Percentiles rank a stretch among this genome's conserved stretches.
Evolutionary conservation across 805 yeast genomes (phyloP).

Genomic region (Cyberlindnera saturnus): DNA sequence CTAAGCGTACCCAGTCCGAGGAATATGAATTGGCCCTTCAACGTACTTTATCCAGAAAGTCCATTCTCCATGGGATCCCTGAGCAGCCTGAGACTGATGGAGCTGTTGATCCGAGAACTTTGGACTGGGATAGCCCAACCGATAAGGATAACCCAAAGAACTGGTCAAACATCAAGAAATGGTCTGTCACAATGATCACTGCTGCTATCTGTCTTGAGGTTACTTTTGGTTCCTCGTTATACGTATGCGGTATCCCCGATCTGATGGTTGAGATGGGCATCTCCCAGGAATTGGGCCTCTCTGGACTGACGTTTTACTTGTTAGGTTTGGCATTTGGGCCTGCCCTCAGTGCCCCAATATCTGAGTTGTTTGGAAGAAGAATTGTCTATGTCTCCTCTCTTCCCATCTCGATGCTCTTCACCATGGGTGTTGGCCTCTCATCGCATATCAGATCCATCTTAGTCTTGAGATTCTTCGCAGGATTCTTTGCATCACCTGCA

Average conservation of each 20-base stretch:
- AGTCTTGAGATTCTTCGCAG: constrained; percentile 68
- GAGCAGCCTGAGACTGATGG: constrained; percentile 11
- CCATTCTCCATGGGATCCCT: constrained; percentile 7
- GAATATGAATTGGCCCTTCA: constrained; percentile 19
- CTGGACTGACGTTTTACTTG: constrained; percentile 66
- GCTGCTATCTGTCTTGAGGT: constrained; percentile 63
- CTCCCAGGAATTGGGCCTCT: constrained; percentile 53
- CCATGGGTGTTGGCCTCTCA: constrained; percentile 68
- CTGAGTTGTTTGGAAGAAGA: constrained; percentile 65
- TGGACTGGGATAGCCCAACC: constrained; percentile 57
- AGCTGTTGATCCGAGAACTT: constrained; percentile 31
- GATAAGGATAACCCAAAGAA: constrained; percentile 64
- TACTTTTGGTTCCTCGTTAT: constrained; percentile 71
- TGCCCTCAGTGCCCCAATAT: constrained; percentile 63
- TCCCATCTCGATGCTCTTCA: constrained; percentile 64
- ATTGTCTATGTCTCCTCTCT: constrained; percentile 52
- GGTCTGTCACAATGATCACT: constrained; percentile 60
- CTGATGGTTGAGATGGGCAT: constrained; percentile 41
- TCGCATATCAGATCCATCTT: constrained; percentile 54
- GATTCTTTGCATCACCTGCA: constrained; percentile 75
- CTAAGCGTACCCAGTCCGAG: constrained; percentile 11
- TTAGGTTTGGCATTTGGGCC: constrained; percentile 72
- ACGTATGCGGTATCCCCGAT: constrained; percentile 57
- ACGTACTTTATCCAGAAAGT: constrained; percentile 22
- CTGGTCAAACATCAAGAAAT: constrained; percentile 59